Evolutionary conservation across 306 rosid species (phyloP), one percentile per base, ranked within the genome.

Genomic region (Dryas octopetala): DNA sequence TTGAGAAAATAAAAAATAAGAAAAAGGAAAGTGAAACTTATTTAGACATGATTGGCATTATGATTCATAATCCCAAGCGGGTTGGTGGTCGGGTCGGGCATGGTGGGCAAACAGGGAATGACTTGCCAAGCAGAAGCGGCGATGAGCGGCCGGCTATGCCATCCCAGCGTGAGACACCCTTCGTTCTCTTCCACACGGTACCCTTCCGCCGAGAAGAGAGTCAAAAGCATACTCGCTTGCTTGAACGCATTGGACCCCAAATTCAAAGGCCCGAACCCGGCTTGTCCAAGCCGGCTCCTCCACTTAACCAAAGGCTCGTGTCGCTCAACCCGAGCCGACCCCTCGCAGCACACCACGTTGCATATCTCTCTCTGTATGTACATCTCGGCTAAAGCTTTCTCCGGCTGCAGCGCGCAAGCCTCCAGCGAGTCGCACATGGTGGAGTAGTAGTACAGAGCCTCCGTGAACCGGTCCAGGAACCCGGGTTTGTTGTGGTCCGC

Each of bases 51-150:
- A 43, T 55, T 66, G 48, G 59, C 59, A 12, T 28, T 67, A n/a
- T 62, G 74, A 70, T 63, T 73, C 62, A 79, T 4, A 14, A 63
- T 50, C 71, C 76, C 68, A 50, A 75, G 79, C 13, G 84, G 62
- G 46, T 68, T 76, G 2, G 40, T 9, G 32, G 32, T 60, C 3
- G 38, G 13, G 28, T 28, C 59, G 6, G 76, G 38, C 49, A 0
- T 0, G 1, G 38, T 1, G 38, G 38, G 38, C 38, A 32, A 32
- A 1, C 38, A 1, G 38, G 76, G 48, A 19, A 38, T 78, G 23
- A 87, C 87, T 76, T 90, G 91, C 97, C 97, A 92, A 62, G 92
- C 97, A 61, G 97, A 92, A 79, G 96, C 97, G 58, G 96, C 86
- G 43, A 92, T 88, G 23, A 92, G 88, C 15, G 97, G 89, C 0